A percentile compares a stretch with the other conserved stretches of the same genome.
Conservation (phyloP, 768 basidiomycete genomes). For the Mycena metata region DNA sequence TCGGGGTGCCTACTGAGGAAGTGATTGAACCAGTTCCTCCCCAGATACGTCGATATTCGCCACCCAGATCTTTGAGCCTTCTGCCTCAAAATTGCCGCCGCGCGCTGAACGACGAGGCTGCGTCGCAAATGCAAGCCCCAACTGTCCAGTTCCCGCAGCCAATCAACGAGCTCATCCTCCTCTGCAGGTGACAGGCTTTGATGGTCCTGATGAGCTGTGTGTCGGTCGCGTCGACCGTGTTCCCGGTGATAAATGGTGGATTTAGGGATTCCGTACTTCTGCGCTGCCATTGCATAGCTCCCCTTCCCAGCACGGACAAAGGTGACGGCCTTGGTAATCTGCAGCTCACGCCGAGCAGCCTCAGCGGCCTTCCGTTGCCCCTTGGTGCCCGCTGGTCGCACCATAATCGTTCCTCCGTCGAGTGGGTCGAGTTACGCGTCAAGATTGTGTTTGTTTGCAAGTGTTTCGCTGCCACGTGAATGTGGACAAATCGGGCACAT, state of each 20-base stretch:
- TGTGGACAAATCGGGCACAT: too few species aligned
- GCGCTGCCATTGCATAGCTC: background rate
- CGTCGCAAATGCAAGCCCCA: conserved; percentile 9
- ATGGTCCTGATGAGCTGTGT: background rate
- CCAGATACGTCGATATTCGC: background rate
- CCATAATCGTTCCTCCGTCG: too few species aligned
- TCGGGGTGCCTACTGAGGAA: background rate
- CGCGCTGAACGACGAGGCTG: background rate
- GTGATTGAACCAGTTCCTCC: background rate
- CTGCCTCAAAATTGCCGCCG: background rate
- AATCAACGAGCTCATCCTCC: conserved; percentile 8
- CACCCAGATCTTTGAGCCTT: background rate
- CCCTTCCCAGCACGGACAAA: too few species aligned
- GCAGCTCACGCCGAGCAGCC: too few species aligned
- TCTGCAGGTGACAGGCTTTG: background rate
- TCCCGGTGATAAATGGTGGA: background rate
- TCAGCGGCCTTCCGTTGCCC: too few species aligned
- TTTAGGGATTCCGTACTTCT: background rate
- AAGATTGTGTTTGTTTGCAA: too few species aligned
- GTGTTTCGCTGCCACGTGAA: too few species aligned
- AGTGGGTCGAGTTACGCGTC: too few species aligned
- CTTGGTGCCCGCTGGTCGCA: too few species aligned
- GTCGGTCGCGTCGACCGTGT: background rate
- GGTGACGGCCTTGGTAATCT: too few species aligned
- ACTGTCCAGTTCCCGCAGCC: background rate